These are phyloP conservation scores for Elymus sibiricus DNA, from an alignment of 176 grass and related monocot species.

Conservation along the genomic window DNA sequence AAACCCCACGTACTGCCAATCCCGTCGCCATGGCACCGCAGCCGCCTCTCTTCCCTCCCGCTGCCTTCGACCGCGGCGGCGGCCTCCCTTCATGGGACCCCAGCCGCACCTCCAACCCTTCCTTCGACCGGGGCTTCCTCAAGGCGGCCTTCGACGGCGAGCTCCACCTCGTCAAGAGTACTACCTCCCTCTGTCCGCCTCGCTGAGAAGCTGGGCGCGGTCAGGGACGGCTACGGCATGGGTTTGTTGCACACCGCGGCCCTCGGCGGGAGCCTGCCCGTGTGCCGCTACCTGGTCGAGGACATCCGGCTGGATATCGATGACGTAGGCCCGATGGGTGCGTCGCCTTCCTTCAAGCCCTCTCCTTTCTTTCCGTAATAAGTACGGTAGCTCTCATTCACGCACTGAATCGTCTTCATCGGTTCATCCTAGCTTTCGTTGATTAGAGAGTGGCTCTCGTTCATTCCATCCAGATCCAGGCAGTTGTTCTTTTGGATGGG, in stretches of 20 bases:
- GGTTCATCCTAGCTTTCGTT: not conserved
- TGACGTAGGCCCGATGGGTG: not conserved
- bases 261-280: not conserved
- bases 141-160: not conserved
- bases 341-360: not conserved
- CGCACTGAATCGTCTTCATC: not conserved
- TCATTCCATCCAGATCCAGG: not conserved
- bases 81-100: not conserved
- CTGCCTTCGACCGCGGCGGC: not conserved
- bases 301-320: constrained; percentile 19
- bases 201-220: not conserved
- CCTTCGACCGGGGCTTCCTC: not conserved
- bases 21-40: not conserved
- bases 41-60: not conserved
- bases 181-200: not conserved
- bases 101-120: not conserved
- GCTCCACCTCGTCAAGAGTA: constrained; percentile 1
- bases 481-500: not conserved
- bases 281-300: constrained; percentile 18
- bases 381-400: not conserved
- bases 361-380: not conserved
- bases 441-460: not conserved
- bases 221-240: not conserved
- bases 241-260: constrained; percentile 7
- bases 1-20: not conserved